phyloP scores from a whole-genome alignment of 208 protist genomes.

The Crithidia fasciculata region DNA sequence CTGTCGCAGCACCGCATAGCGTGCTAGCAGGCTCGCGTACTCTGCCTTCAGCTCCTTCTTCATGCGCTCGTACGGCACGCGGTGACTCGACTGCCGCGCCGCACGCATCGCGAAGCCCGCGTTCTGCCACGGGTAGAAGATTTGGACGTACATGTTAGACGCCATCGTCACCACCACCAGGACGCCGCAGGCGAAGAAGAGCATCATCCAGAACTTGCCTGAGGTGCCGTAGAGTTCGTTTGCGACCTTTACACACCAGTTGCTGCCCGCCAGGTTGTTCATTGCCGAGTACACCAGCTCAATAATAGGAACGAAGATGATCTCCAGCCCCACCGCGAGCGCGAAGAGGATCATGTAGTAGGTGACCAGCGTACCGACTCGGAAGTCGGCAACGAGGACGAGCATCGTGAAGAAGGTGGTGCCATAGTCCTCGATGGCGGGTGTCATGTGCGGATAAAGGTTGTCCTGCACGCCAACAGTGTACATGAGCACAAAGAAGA shows the following conservation, averaged over 20 bases:
- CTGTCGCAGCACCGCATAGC: conserved; percentile 19
- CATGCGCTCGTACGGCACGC: conserved; percentile 36
- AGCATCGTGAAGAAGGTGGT: conserved; percentile 75
- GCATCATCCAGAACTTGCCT: conserved; percentile 61
- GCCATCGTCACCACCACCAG: conserved; percentile 57
- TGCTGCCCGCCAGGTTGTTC: conserved; percentile 57
- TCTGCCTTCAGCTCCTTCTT: conserved; percentile 31
- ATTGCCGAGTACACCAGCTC: conserved; percentile 56
- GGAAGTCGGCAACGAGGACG: conserved; percentile 66
- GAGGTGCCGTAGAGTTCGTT: conserved; percentile 51
- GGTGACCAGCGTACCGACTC: conserved; percentile 36
- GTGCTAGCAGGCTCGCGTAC: conserved; percentile 32
- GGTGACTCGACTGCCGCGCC: conserved; percentile 46
- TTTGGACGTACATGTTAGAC: conserved; percentile 63
- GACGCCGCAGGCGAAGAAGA: conserved; percentile 60
- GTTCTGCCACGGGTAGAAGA: conserved; percentile 70
- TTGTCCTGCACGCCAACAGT: conserved; percentile 47
- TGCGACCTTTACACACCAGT: conserved; percentile 60
- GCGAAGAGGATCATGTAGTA: conserved; percentile 68
- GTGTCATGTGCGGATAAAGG: conserved; percentile 46
- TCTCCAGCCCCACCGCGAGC: conserved; percentile 32
- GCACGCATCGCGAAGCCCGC: conserved; percentile 59
- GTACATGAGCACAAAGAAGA: conserved; percentile 70
- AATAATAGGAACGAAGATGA: conserved; percentile 41
- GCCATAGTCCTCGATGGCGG: conserved; percentile 73